Conservation (phyloP, 169 alveolate genomes). For the Cryptosporidium andersoni region DNA sequence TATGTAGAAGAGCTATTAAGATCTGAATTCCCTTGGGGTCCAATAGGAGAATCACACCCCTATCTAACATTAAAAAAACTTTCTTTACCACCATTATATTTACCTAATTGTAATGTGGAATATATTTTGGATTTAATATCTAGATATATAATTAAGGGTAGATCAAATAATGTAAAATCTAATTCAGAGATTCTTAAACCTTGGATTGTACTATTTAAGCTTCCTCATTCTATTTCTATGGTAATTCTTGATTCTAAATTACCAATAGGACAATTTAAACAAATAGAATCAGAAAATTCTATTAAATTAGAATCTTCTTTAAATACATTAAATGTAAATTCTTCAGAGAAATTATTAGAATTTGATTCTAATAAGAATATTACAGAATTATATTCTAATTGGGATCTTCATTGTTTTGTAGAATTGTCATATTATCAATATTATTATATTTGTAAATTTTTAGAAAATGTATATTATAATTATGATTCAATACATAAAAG, state of each 20-base stretch:
- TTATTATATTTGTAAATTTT: conserved; percentile 28
- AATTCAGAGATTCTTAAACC: conserved; percentile 36
- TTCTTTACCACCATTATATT: conserved; percentile 48
- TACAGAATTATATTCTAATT: conserved; percentile 1
- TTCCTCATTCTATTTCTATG: conserved; percentile 18
- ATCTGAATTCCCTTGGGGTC: conserved; percentile 57
- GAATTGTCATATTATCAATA: conserved; percentile 42
- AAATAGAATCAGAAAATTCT: not conserved
- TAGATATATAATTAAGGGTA: conserved; percentile 22
- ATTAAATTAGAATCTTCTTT: not conserved
- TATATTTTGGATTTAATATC: conserved; percentile 47
- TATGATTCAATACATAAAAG: conserved; percentile 55
- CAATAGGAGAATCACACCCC: conserved; percentile 11
- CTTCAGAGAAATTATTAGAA: not conserved
- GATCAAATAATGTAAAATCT: conserved; percentile 7
- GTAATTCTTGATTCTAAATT: conserved; percentile 43
- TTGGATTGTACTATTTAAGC: conserved; percentile 22
- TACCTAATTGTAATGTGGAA: conserved; percentile 35
- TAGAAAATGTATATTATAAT: conserved; percentile 41
- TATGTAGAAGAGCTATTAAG: conserved; percentile 15
- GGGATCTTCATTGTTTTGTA: conserved; percentile 18
- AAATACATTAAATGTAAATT: not conserved
- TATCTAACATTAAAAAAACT: conserved; percentile 16
- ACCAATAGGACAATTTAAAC: not conserved
- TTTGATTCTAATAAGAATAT: not conserved